phyloP scores from a whole-genome alignment of 352 stramenopile species.

The Phytophthora hibernalis region DNA sequence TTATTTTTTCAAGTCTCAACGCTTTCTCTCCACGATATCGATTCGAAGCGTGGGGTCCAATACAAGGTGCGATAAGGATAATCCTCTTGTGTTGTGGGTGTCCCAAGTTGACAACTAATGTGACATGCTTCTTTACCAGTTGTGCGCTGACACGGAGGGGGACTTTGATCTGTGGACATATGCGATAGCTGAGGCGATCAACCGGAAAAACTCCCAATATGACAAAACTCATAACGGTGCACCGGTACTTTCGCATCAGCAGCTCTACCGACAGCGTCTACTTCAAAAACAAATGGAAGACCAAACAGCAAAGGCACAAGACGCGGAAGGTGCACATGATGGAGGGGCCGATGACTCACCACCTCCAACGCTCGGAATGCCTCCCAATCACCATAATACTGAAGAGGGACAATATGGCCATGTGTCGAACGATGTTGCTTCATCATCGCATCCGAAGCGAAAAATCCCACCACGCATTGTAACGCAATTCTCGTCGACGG shows the following conservation, averaged over 20 bases:
- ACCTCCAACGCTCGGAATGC: conserved; percentile 11
- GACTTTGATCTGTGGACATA: conserved; percentile 86
- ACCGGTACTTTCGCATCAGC: conserved; percentile 70
- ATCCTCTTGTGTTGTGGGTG: neutral
- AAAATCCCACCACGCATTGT: conserved; percentile 48
- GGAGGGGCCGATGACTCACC: conserved; percentile 17
- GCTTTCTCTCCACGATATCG: conserved; percentile 74
- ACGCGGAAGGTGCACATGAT: conserved; percentile 15
- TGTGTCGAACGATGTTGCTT: neutral
- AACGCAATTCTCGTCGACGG: conserved; percentile 37
- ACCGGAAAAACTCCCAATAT: conserved; percentile 66
- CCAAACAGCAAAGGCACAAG: conserved; percentile 26
- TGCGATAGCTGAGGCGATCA: conserved; percentile 79
- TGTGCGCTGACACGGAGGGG: conserved; percentile 76
- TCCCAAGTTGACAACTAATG: conserved; percentile 21
- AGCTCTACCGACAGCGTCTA: conserved; percentile 78
- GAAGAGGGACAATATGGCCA: neutral
- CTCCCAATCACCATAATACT: neutral
- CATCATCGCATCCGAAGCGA: conserved; percentile 17
- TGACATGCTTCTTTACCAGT: conserved; percentile 36
- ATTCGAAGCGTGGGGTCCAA: conserved; percentile 83
- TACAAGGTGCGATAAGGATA: conserved; percentile 65
- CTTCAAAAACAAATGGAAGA: conserved; percentile 59
- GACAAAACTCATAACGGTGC: conserved; percentile 25
- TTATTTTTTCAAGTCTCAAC: conserved; percentile 90